Conservation (phyloP, 257 asterid species). For the Henckelia pumila region DNA sequence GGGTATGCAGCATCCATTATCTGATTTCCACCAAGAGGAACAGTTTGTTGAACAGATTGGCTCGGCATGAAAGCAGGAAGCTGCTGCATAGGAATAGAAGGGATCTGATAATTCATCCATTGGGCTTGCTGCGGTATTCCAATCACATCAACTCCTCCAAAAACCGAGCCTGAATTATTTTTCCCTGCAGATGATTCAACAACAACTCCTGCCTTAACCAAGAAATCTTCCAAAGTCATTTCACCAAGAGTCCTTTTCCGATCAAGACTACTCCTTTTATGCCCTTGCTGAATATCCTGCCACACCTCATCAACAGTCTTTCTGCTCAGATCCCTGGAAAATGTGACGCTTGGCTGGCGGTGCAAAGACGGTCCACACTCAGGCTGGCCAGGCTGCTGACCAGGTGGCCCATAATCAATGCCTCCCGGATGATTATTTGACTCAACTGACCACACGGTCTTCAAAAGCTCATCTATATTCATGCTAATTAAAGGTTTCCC, state of each 20-base stretch:
- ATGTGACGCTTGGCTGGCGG: constrained; percentile 45
- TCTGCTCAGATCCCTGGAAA: constrained; percentile 70
- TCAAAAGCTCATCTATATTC: constrained; percentile 95
- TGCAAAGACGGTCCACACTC: constrained; percentile 34
- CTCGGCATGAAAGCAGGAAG: constrained; percentile 53
- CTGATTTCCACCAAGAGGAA: constrained; percentile 48
- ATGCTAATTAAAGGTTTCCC: constrained; percentile 77
- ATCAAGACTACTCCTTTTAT: constrained; percentile 45
- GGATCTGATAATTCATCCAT: constrained; percentile 65
- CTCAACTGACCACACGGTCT: constrained; percentile 71
- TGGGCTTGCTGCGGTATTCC: constrained; percentile 50
- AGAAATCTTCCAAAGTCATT: constrained; percentile 85
- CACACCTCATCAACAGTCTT: constrained; percentile 96
- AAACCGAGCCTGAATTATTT: constrained; percentile 32
- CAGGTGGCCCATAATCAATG: constrained; percentile 32
- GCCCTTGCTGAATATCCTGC: constrained; percentile 81
- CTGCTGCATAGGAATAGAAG: constrained; percentile 40
- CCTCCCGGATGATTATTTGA: constrained; percentile 41
- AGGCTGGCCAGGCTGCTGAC: constrained; percentile 34
- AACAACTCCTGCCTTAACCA: constrained; percentile 93
- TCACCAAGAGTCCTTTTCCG: constrained; percentile 73
- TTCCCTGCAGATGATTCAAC: constrained; percentile 45
- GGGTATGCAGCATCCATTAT: constrained; percentile 47
- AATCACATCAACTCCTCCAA: constrained; percentile 40
- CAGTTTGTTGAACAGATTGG: constrained; percentile 52